Percentiles rank a stretch among this genome's conserved stretches.
Conservation (phyloP, 2,329 filamentous ascomycete genomes). For the Coniochaeta sp. region DNA sequence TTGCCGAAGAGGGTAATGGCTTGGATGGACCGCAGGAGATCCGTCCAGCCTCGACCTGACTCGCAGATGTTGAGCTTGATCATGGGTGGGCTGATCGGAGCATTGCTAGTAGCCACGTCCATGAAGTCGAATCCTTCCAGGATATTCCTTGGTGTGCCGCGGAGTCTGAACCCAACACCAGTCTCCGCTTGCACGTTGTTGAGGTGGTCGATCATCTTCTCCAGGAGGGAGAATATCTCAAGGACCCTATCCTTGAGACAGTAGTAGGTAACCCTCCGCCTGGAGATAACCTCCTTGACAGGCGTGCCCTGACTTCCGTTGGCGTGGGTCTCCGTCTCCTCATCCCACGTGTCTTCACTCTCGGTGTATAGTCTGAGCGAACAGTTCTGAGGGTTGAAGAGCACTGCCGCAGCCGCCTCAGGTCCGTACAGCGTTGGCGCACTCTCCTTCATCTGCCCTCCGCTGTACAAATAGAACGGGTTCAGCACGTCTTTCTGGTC, state of each 20-base stretch:
- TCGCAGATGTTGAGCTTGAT: neutral
- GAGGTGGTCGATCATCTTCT: neutral
- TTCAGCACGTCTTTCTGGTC: slow-evolving; percentile 10
- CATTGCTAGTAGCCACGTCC: neutral
- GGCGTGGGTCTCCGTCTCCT: neutral
- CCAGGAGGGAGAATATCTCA: neutral
- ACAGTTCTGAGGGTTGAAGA: neutral
- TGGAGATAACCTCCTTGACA: neutral
- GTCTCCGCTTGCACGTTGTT: neutral
- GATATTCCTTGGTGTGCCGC: neutral
- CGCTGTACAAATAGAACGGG: slow-evolving; percentile 14
- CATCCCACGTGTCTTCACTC: neutral
- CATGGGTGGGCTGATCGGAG: neutral
- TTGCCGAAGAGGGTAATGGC: neutral
- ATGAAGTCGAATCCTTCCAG: slow-evolving; percentile 2
- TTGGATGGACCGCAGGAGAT: neutral
- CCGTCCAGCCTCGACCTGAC: neutral
- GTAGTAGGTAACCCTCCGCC: neutral
- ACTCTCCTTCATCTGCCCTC: neutral
- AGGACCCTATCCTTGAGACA: neutral
- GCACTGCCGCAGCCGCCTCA: neutral
- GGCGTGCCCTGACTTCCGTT: neutral
- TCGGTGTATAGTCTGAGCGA: neutral
- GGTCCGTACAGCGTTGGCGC: neutral
- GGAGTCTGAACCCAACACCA: neutral